Base-by-base conservation (phyloP, 2,329 filamentous ascomycete genomes). In the Colletotrichum eremochloae region DNA sequence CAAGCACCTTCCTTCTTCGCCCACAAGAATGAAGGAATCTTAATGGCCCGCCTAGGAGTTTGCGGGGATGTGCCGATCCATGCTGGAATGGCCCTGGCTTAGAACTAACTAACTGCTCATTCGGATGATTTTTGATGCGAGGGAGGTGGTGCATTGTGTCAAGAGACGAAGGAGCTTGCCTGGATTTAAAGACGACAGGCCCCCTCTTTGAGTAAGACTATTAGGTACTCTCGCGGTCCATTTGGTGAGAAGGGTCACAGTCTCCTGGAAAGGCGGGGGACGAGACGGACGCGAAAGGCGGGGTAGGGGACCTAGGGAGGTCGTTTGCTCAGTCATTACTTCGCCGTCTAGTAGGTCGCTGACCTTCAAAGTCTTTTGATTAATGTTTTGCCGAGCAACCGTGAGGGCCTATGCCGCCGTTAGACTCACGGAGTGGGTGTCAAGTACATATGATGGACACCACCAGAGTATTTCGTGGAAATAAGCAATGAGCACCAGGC, bases 41-140 rank as follows among this genome's bases (percentile, higher is more conserved):
- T n/a, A 50, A 29, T 40, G 53, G 58, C 38, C 56, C 60, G 57
- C 57, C n/a, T 40, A 40, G 50, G 46, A 31, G 48, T 15, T 38
- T 53, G 69, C 69, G 58, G 69, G 65, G 69, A 42, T 60, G 14
- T 20, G 65, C 44, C 53, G 69, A 63, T 68, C 65, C 52, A 36
- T 31, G 36, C 58, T 24, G 40, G 14, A 60, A 33, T 40, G 33
- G 29, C 46, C 29, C 38, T 9, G n/a, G 40, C 8, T 70, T 55
- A 56, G 67, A 63, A 55, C 11, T 53, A 61, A 40, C 46, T n/a
- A 7, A 29, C 29, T 31, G 9, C n/a, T 48, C 2, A 24, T 46
- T 71, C 68, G 68, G 68, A 20, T 12, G 40, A 67, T 67, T 33
- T 71, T 71, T 71, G 55, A 14, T 58, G 63, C 68, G 68, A 71